phyloP scores from a whole-genome alignment of 2,329 filamentous ascomycete species.

The Cladophialophora yegresii region DNA sequence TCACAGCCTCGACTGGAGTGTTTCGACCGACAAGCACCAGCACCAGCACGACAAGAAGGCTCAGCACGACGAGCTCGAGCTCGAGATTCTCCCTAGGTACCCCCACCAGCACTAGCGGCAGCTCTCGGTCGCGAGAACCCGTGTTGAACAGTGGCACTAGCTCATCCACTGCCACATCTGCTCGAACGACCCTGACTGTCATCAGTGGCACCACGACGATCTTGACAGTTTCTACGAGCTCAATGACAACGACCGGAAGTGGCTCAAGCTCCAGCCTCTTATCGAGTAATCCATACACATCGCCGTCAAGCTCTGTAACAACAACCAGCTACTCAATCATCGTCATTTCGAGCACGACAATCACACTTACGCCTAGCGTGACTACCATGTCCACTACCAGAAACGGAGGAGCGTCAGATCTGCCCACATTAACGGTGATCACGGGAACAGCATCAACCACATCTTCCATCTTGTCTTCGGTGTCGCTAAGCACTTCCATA shows the following conservation, averaged over 20 bases:
- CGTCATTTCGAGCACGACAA: slow-evolving; percentile 31
- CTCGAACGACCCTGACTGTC: slow-evolving; percentile 11
- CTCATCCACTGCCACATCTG: not conserved
- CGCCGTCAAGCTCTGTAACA: slow-evolving; percentile 2
- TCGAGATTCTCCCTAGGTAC: slow-evolving; percentile 19
- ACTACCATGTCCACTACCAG: not conserved
- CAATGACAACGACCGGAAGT: slow-evolving; percentile 14
- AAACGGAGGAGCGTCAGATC: slow-evolving; percentile 6
- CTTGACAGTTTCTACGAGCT: slow-evolving; percentile 7
- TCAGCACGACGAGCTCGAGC: slow-evolving; percentile 7
- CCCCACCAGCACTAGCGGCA: slow-evolving; percentile 11
- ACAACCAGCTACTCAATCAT: slow-evolving; percentile 25
- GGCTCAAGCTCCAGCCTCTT: not conserved
- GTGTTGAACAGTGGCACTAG: slow-evolving; percentile 16
- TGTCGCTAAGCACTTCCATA: slow-evolving; percentile 20
- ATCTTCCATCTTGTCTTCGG: slow-evolving; percentile 3
- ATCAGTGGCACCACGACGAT: slow-evolving; percentile 20
- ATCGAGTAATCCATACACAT: slow-evolving; percentile 17
- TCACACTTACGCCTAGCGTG: slow-evolving; percentile 19
- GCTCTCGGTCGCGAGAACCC: slow-evolving; percentile 6
- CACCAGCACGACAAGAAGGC: slow-evolving; percentile 6
- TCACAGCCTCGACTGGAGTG: slow-evolving; percentile 28
- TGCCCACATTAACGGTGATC: slow-evolving; percentile 25
- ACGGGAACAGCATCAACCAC: slow-evolving; percentile 16
- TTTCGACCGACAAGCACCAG: slow-evolving; percentile 26